Base-by-base conservation (phyloP, 805 yeast species). In the Candida nitratophila region DNA sequence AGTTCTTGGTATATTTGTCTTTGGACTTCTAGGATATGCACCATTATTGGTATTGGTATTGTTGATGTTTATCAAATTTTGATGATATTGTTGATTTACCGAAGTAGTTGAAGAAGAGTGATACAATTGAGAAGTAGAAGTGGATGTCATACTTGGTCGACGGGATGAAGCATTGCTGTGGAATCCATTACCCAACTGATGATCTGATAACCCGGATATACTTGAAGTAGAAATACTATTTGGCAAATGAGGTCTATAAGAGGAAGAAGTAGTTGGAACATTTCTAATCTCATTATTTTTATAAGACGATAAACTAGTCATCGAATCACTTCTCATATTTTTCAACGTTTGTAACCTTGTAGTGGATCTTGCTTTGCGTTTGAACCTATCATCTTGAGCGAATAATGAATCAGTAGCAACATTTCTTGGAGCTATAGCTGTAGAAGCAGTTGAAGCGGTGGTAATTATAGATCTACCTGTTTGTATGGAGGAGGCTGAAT, bases 371-470 rank as follows among this genome's bases (percentile, higher is more conserved):
- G 69, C 48, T 45, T 64, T 66, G 43, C 65, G 65, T n/a, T 51
- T 52, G 48, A 75, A 72, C 46, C 60, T 64, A 24, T 72, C 76
- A 31, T 70, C 51, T 15, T 54, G 49, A 15, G n/a, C 3, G 37
- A 69, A 44, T 41, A 74, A 54, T 17, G 65, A 61, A 16, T 63
- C 73, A 3, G 77, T 72, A 14, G 71, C 63, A 39, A 64, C 42
- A 39, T 59, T 60, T 47, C 74, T 53, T 12, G 63, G 62, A 19
- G 39, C 22, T n/a, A n/a, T n/a, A 22, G 44, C 29, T 5, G 50
- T 36, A 7, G 47, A 16, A 6, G 44, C 34, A 19, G 51, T 37
- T 19, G 33, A 19, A 24, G 14, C 21, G 3, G 26, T 19, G 8
- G 40, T 41, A 11, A n/a, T 26, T 5, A 20, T 22, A 9, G 33